These are phyloP conservation scores for Cystoderma amianthinum DNA, from an alignment of 768 basidiomycete genomes.

Conservation along the genomic window DNA sequence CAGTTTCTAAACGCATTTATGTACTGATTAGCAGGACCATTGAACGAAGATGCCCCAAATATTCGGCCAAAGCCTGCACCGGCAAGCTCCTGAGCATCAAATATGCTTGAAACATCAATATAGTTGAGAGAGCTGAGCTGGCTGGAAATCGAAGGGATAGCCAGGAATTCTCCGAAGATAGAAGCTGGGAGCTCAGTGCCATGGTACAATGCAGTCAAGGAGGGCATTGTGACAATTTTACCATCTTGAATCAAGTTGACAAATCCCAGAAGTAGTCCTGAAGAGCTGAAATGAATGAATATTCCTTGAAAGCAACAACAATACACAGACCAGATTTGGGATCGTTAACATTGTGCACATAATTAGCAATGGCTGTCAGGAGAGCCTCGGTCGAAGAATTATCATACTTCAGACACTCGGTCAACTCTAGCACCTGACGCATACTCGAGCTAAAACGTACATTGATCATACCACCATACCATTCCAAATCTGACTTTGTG, in stretches of 20 bases:
- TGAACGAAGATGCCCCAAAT: conserved; percentile 19
- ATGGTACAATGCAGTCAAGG: conserved; percentile 14
- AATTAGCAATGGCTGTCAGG: conserved; percentile 15
- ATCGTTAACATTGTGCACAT: conserved; percentile 14
- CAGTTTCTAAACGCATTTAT: conserved; percentile 15
- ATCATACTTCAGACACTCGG: background rate
- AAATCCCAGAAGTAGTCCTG: background rate
- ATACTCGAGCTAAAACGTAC: conserved; percentile 13
- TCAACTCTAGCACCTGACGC: background rate
- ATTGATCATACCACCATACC: conserved; percentile 29
- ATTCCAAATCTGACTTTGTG: conserved; percentile 24
- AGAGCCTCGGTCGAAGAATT: conserved; percentile 16
- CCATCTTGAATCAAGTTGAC: background rate
- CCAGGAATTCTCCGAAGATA: conserved; percentile 20
- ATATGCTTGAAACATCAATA: conserved; percentile 9
- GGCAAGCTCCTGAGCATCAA: conserved; percentile 4
- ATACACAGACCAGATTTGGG: conserved; percentile 17
- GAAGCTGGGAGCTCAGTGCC: conserved; percentile 13
- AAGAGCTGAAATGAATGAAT: background rate
- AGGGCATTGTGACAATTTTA: background rate
- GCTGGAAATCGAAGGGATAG: conserved; percentile 14
- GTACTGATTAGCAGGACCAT: conserved; percentile 10
- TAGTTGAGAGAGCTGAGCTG: conserved; percentile 15
- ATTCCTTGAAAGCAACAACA: background rate
- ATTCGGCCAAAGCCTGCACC: conserved; percentile 7